Base-by-base conservation (phyloP, 1,284 basidiomycete genomes). In the Veloporphyrellus conicus region DNA sequence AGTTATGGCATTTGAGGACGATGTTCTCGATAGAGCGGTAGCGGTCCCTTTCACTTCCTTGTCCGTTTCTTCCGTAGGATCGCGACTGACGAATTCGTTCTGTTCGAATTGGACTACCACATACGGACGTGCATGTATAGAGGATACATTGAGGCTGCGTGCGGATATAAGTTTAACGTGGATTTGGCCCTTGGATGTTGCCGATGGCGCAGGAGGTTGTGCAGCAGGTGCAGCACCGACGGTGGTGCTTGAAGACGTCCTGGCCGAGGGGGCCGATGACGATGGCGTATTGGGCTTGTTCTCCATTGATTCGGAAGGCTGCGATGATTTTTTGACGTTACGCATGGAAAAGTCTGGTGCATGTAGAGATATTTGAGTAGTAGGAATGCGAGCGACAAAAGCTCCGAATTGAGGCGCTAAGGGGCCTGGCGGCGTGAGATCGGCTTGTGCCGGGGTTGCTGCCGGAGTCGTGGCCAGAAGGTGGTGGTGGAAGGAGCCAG, bases 51-150 rank as follows among this genome's bases (percentile, higher is more conserved):
- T 88, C 62, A 89, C 86, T 68, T 92, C 89, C 71, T 84, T 89
- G 68, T 88, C 90, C n/a, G 78, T 72, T 64, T 92, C 90, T 57
- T 84, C 77, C 36, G 87, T 90, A 18, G 95, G 92, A 62, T 96
- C 91, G 49, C 95, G 76, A 56, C 86, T 87, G 64, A 99, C 88
- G 66, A 98, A 99, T 71, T 99, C 95, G 77, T 94, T 98, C 71
- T 98, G 91, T 74, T 99, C 95, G 69, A 98, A 99, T 68, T 94
- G 89, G 58, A 96, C 93, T 64, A 99, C 95, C 56, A 93, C 91
- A 67, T 99, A 99, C 12, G 95, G 96, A 19, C 87, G 78, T 3
- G 87, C 81, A 42, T 74, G 70, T 16, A 79, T 66, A 20, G 82
- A 77, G 32, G 77, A 74, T 39, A 91, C 84, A 56, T 84, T 84